These are phyloP conservation scores for Persicaria tinctoria DNA, from an alignment of 148 eudicot species.

Conservation along the genomic window DNA sequence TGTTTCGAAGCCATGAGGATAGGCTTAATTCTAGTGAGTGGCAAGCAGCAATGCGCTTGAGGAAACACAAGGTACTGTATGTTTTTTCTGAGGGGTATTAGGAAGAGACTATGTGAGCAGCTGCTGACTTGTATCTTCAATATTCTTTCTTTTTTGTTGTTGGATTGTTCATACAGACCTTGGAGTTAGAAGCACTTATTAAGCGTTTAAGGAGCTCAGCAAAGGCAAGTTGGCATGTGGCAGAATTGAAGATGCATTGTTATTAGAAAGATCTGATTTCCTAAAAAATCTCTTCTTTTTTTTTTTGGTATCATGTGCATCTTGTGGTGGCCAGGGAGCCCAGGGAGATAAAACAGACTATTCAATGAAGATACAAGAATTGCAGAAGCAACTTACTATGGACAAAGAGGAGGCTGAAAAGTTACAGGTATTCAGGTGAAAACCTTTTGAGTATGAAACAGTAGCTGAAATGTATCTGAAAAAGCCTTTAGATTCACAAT, in stretches of 20 bases:
- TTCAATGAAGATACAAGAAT: slow-evolving; percentile 84
- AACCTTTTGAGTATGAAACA: slow-evolving; percentile 2
- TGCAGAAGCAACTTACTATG: slow-evolving; percentile 89
- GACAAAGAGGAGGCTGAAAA: slow-evolving; percentile 91
- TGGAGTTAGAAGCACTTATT: slow-evolving; percentile 85
- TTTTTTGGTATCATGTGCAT: not conserved
- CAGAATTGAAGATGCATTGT: not conserved
- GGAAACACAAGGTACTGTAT: slow-evolving; percentile 77
- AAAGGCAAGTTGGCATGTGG: slow-evolving; percentile 46
- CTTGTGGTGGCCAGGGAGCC: slow-evolving; percentile 8
- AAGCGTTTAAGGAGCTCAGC: slow-evolving; percentile 70
- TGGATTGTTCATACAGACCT: slow-evolving; percentile 36
- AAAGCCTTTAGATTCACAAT: not conserved
- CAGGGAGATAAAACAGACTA: slow-evolving; percentile 90
- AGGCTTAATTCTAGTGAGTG: slow-evolving; percentile 86
- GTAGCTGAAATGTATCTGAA: not conserved
- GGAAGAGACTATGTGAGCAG: not conserved
- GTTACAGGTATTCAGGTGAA: slow-evolving; percentile 47
- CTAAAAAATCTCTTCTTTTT: not conserved
- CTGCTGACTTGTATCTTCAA: not conserved
- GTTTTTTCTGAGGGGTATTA: slow-evolving; percentile 11
- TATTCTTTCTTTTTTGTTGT: not conserved
- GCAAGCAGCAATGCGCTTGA: slow-evolving; percentile 91
- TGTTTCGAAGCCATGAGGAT: slow-evolving; percentile 83
- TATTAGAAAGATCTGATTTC: not conserved